A percentile compares a stretch with the other conserved stretches of the same genome.
Evolutionary conservation across 1,284 basidiomycete species (phyloP).

Genomic region (Austroboletus rostrupii): DNA sequence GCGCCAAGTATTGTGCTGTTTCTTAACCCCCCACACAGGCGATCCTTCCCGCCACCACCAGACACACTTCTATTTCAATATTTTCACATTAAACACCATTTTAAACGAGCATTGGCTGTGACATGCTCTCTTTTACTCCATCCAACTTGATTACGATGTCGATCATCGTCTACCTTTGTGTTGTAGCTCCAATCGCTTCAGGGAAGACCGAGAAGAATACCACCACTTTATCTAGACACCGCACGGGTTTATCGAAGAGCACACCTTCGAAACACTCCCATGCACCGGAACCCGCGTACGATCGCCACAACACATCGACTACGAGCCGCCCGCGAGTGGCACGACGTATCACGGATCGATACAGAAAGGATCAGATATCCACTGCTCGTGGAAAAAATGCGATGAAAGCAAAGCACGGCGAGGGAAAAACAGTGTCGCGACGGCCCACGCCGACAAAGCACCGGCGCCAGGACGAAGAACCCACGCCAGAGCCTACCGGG

Average conservation of each 20-base stretch:
- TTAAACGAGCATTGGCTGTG: too few species aligned
- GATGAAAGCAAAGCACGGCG: neutral
- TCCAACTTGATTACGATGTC: slow-evolving; percentile 12
- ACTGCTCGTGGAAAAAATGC: neutral
- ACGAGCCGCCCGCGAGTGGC: neutral
- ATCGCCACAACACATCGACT: slow-evolving; percentile 4
- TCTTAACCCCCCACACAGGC: neutral
- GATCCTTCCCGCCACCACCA: slow-evolving; percentile 2
- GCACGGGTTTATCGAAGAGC: neutral
- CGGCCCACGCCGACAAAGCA: slow-evolving; percentile 15
- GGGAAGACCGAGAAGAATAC: neutral
- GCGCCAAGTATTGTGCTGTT: neutral
- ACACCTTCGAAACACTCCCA: slow-evolving; percentile 1
- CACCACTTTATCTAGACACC: slow-evolving; percentile 1
- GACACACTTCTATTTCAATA: neutral
- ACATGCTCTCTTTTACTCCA: neutral
- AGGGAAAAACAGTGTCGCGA: neutral
- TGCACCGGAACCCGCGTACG: neutral
- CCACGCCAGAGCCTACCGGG: slow-evolving; percentile 47
- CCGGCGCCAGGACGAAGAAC: slow-evolving; percentile 31
- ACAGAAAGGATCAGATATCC: neutral
- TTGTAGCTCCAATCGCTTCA: slow-evolving; percentile 2
- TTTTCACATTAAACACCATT: too few species aligned
- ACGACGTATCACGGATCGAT: neutral
- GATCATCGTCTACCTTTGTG: slow-evolving; percentile 13